Percentiles rank a stretch among this genome's conserved stretches.
Conservation (phyloP, 495 filamentous ascomycete genomes). For the Penicillium cosmopolitanum region DNA sequence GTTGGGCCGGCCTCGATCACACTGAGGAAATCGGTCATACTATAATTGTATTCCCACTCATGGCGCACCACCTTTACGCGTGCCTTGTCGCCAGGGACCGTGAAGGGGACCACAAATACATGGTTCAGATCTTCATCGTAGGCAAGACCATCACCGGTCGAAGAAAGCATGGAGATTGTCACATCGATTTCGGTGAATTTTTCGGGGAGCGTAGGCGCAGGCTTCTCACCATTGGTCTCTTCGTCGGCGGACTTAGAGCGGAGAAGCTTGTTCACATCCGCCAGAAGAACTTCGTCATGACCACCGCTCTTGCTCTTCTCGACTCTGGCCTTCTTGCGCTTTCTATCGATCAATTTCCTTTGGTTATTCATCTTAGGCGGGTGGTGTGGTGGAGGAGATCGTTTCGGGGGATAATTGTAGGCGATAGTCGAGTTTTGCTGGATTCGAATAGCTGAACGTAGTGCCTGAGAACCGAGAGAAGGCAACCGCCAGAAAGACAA, state of each 20-base stretch:
- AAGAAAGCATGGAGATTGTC: conserved; percentile 73
- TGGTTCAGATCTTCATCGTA: conserved; percentile 63
- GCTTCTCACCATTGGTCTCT: conserved; percentile 26
- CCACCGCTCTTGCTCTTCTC: conserved; percentile 43
- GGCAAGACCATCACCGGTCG: conserved; percentile 88
- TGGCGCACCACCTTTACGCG: conserved; percentile 79
- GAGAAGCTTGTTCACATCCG: conserved; percentile 70
- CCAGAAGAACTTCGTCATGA: conserved; percentile 72
- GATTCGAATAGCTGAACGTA: conserved; percentile 4
- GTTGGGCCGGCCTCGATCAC: conserved; percentile 72
- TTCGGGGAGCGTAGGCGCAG: conserved; percentile 57
- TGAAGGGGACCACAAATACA: conserved; percentile 89
- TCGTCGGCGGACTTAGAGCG: conserved; percentile 48
- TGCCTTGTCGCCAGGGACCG: conserved; percentile 80
- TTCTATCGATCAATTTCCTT: conserved; percentile 42
- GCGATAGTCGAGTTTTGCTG: conserved; percentile 11
- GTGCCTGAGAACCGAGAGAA: conserved; percentile 2
- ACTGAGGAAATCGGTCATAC: conserved; percentile 77
- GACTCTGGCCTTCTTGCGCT: conserved; percentile 56
- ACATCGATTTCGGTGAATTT: conserved; percentile 78
- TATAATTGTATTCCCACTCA: conserved; percentile 61
- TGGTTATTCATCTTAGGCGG: conserved; percentile 21
- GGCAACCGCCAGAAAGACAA: conserved; percentile 19
- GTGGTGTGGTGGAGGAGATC: neutral
- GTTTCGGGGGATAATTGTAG: neutral